phyloP scores from a whole-genome alignment of 192 early-diverging fungal genomes.

The Coemansia sp. region DNA sequence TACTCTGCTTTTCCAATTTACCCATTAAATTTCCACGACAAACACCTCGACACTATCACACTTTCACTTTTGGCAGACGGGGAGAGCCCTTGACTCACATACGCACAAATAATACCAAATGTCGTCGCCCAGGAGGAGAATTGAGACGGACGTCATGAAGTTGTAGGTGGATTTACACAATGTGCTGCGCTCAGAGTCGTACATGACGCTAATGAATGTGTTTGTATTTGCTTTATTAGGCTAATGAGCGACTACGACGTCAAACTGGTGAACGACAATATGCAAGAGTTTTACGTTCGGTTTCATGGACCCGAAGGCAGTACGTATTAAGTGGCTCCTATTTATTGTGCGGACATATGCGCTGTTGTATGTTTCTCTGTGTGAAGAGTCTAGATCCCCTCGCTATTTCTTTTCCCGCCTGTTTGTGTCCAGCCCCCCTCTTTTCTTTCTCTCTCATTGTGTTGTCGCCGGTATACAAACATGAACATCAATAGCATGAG shows the following conservation, averaged over 20 bases:
- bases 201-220: neutral
- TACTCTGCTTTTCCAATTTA: neutral
- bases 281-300: constrained; percentile 97
- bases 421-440: neutral
- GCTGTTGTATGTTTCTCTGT: neutral
- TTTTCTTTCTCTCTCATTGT: neutral
- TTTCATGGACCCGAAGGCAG: constrained; percentile 94
- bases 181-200: neutral
- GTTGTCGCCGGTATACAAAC: neutral
- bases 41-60: too few relatives aligned
- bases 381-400: neutral
- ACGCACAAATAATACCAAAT: constrained; percentile 52
- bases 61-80: neutral
- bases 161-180: constrained; percentile 63
- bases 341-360: neutral
- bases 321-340: constrained; percentile 52
- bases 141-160: constrained; percentile 99
- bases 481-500: neutral
- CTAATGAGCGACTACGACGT: constrained; percentile 99
- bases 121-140: constrained; percentile 89
- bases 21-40: too few relatives aligned
- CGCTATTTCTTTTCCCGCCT: neutral
- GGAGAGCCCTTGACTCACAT: neutral
- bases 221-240: constrained; percentile 49
- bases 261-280: constrained; percentile 96